phyloP scores from a whole-genome alignment of 805 yeast species.

The Yamadazyma laniorum region DNA sequence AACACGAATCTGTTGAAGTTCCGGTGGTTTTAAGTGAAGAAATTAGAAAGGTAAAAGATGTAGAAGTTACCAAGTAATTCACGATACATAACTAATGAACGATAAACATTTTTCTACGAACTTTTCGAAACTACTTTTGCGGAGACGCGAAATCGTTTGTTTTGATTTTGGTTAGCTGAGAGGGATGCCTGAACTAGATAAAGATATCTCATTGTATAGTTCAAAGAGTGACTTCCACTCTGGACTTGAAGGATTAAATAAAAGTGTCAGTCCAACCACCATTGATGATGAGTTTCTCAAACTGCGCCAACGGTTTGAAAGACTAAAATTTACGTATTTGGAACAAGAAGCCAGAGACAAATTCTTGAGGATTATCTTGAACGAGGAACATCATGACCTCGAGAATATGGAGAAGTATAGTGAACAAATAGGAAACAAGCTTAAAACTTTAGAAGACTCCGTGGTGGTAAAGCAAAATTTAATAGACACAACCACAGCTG shows the following conservation, averaged over 20 bases:
- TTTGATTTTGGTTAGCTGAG: not conserved
- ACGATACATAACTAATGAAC: not conserved
- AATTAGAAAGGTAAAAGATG: constrained; percentile 37
- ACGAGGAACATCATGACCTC: constrained; percentile 19
- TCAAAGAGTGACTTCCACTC: constrained; percentile 17
- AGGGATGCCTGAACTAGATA: constrained; percentile 7
- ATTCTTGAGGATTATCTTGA: constrained; percentile 51
- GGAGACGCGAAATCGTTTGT: constrained; percentile 1
- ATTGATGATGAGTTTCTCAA: constrained; percentile 34
- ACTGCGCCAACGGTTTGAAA: constrained; percentile 45
- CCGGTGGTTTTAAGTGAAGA: constrained; percentile 48
- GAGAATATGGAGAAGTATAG: constrained; percentile 21
- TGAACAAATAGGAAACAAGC: constrained; percentile 19
- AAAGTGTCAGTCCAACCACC: constrained; percentile 24
- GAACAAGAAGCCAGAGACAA: constrained; percentile 73
- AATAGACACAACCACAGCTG: constrained; percentile 27
- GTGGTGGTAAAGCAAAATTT: constrained; percentile 26
- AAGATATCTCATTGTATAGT: constrained; percentile 9
- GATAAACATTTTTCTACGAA: not conserved
- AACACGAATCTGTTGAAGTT: constrained; percentile 49
- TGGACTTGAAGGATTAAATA: constrained; percentile 9
- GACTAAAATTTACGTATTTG: constrained; percentile 60
- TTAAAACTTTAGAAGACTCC: constrained; percentile 24
- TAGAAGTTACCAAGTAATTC: constrained; percentile 18
- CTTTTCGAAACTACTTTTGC: not conserved